Base-by-base conservation (phyloP, 2,329 filamentous ascomycete species). In the Fusarium sp. region DNA sequence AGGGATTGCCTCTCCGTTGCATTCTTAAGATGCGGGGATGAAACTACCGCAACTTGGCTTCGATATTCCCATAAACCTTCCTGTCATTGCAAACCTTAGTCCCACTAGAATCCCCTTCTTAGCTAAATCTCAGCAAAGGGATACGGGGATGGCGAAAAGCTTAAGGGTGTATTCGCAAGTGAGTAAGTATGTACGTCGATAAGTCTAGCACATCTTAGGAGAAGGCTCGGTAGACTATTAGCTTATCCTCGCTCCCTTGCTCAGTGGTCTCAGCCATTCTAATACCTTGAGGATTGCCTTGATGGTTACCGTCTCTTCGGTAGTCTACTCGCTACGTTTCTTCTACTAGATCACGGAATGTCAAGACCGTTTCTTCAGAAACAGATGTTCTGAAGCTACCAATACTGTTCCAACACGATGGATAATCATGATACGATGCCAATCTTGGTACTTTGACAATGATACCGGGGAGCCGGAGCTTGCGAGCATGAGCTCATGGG, bases 71-170 rank as follows among this genome's bases (percentile, higher is more conserved):
- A 26, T 22, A 10, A 3, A 14, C 3, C 12, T 51, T 24, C 31
- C 8, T 20, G n/a, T 20, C 12, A 51, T 51, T 24, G 4, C 11
- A 35, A 24, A 35, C n/a, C 22, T 35, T 35, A 8, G n/a, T 35
- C 31, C 15, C 4, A 4, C 6, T 24, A 11, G 9, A 7, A 24
- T 15, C 6, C 0, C n/a, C 18, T 12, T 20, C 6, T 35, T 7
- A 11, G n/a, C n/a, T 35, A 14, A 14, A 24, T 15, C 17, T 24
- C n/a, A 20, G 8, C 31, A 11, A 14, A 14, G 13, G 13, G 17
- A 18, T 20, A 24, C 3, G 14, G 22, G 3, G 7, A 15, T 26
- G 26, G n/a, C 13, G 18, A 38, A 38, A 26, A 15, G n/a, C 2
- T 22, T 15, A 17, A 7, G 10, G 2, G 7, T 17, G 24, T 12